Conservation (phyloP, 139 green algal genomes). For the Raphidocelis subcapitata region DNA sequence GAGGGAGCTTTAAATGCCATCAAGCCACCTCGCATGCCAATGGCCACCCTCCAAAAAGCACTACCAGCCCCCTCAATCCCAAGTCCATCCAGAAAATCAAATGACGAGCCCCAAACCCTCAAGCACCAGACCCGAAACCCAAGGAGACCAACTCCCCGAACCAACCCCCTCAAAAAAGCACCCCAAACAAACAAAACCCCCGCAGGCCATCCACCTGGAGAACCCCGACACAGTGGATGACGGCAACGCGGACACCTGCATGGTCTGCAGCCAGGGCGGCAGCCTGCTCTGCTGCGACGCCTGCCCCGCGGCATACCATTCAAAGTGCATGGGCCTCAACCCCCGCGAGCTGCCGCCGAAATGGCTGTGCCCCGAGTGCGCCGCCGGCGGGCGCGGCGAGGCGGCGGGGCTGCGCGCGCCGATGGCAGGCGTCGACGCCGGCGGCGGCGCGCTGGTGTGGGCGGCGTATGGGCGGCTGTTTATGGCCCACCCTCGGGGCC, state of each 20-base stretch:
- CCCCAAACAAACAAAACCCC: not conserved
- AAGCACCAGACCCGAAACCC: not conserved
- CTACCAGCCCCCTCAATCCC: not conserved
- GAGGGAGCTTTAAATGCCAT: not conserved
- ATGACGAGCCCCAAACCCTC: not conserved
- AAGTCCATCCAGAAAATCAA: not conserved
- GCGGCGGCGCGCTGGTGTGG: too few species aligned
- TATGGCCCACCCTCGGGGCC: too few species aligned
- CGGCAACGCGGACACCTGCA: conserved; percentile 70
- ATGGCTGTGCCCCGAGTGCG: conserved; percentile 75
- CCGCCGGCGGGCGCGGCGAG: conserved; percentile 56
- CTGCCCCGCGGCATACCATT: conserved; percentile 87
- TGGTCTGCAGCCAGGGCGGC: conserved; percentile 78
- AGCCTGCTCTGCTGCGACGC: conserved; percentile 87
- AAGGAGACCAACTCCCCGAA: not conserved
- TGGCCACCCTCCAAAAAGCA: too few species aligned
- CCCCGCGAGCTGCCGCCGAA: conserved; percentile 46
- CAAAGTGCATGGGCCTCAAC: conserved; percentile 73
- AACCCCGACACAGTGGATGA: conserved; percentile 20
- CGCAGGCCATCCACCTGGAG: not conserved
- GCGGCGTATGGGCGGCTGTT: too few species aligned
- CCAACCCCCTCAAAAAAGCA: not conserved
- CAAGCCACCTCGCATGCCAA: not conserved
- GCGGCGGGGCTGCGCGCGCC: too few species aligned
- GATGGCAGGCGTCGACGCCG: too few species aligned